Conservation (phyloP, 2,329 filamentous ascomycete genomes). For the Aureobasidium leucospermi region DNA sequence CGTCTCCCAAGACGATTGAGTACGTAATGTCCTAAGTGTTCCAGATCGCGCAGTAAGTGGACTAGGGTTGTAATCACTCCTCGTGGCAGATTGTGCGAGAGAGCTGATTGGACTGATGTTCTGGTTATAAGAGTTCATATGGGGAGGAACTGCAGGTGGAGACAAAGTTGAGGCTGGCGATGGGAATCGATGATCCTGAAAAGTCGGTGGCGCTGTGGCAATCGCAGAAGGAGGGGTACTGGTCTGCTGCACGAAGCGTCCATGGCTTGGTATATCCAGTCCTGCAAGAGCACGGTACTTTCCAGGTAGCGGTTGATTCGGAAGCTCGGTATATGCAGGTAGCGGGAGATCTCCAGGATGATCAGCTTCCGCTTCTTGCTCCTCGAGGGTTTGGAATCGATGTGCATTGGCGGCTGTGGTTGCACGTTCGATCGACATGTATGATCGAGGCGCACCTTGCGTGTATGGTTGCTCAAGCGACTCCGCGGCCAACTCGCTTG, state of each 20-base stretch:
- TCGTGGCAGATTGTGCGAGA: conserved; percentile 18
- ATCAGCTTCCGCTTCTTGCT: conserved; percentile 37
- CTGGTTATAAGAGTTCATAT: conserved; percentile 21
- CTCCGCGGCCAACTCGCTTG: conserved; percentile 20
- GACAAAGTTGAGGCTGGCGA: conserved; percentile 18
- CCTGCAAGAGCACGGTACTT: conserved; percentile 30
- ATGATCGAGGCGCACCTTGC: conserved; percentile 27
- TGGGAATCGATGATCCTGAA: background rate
- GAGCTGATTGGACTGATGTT: conserved; percentile 15
- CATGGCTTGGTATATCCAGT: conserved; percentile 22
- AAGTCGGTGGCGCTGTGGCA: conserved; percentile 11
- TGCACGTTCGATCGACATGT: conserved; percentile 27
- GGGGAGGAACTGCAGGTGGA: conserved; percentile 26
- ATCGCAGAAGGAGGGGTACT: conserved; percentile 4
- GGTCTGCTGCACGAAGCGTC: background rate
- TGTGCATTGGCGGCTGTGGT: conserved; percentile 62
- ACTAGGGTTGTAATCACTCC: conserved; percentile 19
- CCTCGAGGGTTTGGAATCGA: conserved; percentile 55
- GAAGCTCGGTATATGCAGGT: conserved; percentile 65
- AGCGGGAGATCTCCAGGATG: conserved; percentile 77
- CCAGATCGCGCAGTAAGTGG: background rate
- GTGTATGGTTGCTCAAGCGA: conserved; percentile 29
- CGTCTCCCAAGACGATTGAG: conserved; percentile 19
- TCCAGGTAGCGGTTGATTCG: conserved; percentile 31
- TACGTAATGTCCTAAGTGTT: conserved; percentile 3